These are phyloP conservation scores for Phaffia rhodozyma DNA, from an alignment of 1,284 basidiomycete genomes.

Conservation along the genomic window DNA sequence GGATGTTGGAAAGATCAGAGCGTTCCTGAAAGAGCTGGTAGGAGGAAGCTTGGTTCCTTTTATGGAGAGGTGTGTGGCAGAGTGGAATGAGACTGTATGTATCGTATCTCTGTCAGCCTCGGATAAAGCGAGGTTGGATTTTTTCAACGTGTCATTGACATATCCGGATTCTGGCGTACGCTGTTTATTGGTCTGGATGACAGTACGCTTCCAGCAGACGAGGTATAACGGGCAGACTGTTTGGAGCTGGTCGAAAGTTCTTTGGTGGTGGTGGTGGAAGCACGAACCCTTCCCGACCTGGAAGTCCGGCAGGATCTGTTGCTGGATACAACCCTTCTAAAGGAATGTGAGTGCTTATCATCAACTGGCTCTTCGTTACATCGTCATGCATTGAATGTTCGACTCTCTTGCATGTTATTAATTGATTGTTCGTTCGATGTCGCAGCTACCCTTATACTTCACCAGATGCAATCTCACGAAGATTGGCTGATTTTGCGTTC, in stretches of 20 bases:
- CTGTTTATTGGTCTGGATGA: background rate
- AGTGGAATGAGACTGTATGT: slow-evolving; percentile 68
- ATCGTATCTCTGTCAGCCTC: background rate
- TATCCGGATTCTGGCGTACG: background rate
- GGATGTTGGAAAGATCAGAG: slow-evolving; percentile 67
- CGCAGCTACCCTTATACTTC: slow-evolving; percentile 37
- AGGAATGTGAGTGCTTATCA: slow-evolving; percentile 24
- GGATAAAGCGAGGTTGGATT: background rate
- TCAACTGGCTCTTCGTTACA: background rate
- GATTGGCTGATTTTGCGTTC: slow-evolving; percentile 93
- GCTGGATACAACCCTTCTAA: slow-evolving; percentile 23
- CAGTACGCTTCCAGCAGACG: slow-evolving; percentile 71
- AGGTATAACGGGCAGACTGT: slow-evolving; percentile 78
- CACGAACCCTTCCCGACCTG: slow-evolving; percentile 26
- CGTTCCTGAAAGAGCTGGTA: slow-evolving; percentile 79
- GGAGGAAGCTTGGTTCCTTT: slow-evolving; percentile 85
- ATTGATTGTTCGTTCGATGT: background rate
- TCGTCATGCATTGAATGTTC: background rate
- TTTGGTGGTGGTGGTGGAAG: slow-evolving; percentile 28
- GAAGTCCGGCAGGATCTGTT: slow-evolving; percentile 23
- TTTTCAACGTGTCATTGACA: background rate
- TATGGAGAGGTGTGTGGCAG: slow-evolving; percentile 87
- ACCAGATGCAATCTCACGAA: slow-evolving; percentile 39
- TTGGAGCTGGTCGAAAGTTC: slow-evolving; percentile 50
- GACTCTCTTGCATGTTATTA: background rate